Evolutionary conservation across 2,329 filamentous ascomycete genomes (phyloP), one percentile per base, ranked within the genome.

Genomic region (Colletotrichum tabaci): DNA sequence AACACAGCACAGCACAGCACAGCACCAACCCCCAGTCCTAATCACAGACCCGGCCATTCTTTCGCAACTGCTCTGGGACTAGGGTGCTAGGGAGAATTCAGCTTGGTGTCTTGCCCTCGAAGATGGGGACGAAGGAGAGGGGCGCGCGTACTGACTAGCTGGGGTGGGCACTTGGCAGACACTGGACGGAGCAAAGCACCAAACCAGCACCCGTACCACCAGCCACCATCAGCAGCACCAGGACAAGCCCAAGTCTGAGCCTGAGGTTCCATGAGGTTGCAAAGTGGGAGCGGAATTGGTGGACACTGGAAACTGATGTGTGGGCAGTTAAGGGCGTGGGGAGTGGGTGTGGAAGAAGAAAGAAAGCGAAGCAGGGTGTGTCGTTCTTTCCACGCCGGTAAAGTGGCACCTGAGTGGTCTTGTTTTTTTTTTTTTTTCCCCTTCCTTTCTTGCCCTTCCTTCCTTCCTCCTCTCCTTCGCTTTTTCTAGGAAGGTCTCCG

Each of bases 341-440:
- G 52, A 2, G 50, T 35, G 52, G 4, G 26, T 9, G 18, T 13
- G 5, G 16, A 53, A 52, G 26, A 13, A 46, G 63, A 71, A 67
- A 72, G 72, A 71, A 63, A 71, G 42, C 30, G 8, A 57, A 44
- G 26, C 44, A 18, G 47, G 57, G 15, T 62, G 50, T 57, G 47
- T 69, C 47, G 16, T 61, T 53, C 47, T 61, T 53, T 69, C 44
- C 46, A 35, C 46, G 50, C 44, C 50, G 46, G 42, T 60, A 61
- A 71, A 67, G 75, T 61, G 47, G 69, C 55, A 73, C 70, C 65
- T 62, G 58, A 64, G 40, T 74, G 72, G 60, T 72, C 58, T 71
- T 70, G 67, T 61, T 56, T 55, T 55, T 7, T 3, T 9, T 53
- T 7, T 13, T 13, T 7, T 21, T 53, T 18, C n/a, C 2, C 7